Base-by-base conservation (phyloP, 2,329 filamentous ascomycete species). In the Penicillium sp. region DNA sequence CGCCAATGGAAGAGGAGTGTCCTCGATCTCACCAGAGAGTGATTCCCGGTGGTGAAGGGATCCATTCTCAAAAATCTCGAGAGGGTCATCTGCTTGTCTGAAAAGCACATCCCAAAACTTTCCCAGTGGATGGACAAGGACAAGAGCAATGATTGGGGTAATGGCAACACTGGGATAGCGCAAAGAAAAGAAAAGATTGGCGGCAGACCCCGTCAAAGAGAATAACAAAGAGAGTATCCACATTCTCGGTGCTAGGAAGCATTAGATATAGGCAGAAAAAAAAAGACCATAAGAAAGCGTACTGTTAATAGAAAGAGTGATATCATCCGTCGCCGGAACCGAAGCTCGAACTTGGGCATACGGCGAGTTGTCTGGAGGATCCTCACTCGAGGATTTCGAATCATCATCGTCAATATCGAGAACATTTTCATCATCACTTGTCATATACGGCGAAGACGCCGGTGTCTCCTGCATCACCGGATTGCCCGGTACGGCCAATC, bases 81-180 rank as follows among this genome's bases (percentile, higher is more conserved):
- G 68, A 1, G 83, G 80, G 64, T 85, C 82, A 59, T 80, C 74
- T 40, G 73, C 63, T 61, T 79, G 77, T 75, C 91, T 91, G 22
- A 94, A 75, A 5, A 86, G 47, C 52, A 83, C 80, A 68, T 95
- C 91, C 88, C 91, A 93, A 28, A 91, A 70, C 25, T 90, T 83
- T 57, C 91, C 91, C 52, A 95, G 82, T 2, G 91, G 91, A 69
- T 94, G 91, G 44, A 91, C 90, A 54, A 96, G 84, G 56, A 77
- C 63, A 31, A 66, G 57, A 19, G 63, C 63, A 51, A 96, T 95
- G 62, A 96, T 89, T 37, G 90, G 90, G 22, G 90, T 93, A 68
- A 95, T 93, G 58, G 89, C 88, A 71, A 95, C 90, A 72, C 90
- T 94, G 28, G 91, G 91, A 80, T 94, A 95, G 82, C 91, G 84